phyloP scores from a whole-genome alignment of 495 filamentous ascomycete genomes.

The Xylaria telfairii region DNA sequence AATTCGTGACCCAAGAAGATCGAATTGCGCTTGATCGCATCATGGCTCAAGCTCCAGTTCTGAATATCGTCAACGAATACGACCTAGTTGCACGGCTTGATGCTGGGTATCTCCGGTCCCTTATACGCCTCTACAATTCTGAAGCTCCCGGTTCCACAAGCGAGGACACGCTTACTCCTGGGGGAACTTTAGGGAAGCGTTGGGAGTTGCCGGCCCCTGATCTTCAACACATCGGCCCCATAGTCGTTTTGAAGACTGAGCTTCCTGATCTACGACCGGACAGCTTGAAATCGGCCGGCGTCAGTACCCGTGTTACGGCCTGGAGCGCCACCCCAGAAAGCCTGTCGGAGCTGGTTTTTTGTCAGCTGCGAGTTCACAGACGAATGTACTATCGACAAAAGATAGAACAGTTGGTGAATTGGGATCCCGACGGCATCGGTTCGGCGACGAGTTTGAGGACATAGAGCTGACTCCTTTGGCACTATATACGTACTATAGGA shows the following conservation, averaged over 20 bases:
- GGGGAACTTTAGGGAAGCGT: neutral
- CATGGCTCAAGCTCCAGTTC: neutral
- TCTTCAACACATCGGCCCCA: neutral
- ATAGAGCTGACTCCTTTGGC: neutral
- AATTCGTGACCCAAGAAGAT: neutral
- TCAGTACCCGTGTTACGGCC: neutral
- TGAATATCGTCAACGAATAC: conserved; percentile 4
- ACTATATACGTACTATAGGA: neutral
- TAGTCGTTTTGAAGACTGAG: conserved; percentile 9
- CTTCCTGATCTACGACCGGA: neutral
- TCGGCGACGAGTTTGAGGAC: neutral
- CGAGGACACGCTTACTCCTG: neutral
- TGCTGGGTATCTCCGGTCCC: neutral
- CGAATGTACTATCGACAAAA: neutral
- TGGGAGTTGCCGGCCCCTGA: neutral
- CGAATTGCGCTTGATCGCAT: neutral
- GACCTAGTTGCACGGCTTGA: conserved; percentile 2
- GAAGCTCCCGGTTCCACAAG: neutral
- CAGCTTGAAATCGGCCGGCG: neutral
- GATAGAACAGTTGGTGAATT: neutral
- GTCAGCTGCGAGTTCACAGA: neutral
- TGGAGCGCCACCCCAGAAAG: neutral
- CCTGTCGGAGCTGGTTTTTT: neutral
- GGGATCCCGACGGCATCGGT: neutral
- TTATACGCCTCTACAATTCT: neutral